Base-by-base conservation (phyloP, 805 yeast species). In the Priceomyces melissophilus region DNA sequence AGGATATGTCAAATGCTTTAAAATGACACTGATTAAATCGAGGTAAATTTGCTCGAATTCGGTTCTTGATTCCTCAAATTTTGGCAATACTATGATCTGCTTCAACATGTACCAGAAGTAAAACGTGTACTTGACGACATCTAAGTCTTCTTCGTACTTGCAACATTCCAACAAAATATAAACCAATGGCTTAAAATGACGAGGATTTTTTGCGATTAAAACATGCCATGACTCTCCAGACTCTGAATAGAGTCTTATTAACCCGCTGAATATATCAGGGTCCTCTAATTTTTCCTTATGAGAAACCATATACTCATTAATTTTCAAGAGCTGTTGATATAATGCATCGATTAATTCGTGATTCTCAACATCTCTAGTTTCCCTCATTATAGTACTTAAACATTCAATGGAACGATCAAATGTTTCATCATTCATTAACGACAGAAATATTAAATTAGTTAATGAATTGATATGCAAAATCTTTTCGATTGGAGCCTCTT, bases 151-250 rank as follows among this genome's bases (percentile, higher is more conserved):
- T 37, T 84, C 87, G 48, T 79, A 79, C 30, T 82, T 73, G 16
- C 95, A 74, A 46, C 90, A 77, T 46, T 81, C 79, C 33, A 88
- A 70, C 15, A 91, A 61, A 4, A 87, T 79, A 43, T 79, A 81
- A 13, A 90, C 90, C 53, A 93, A 65, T 1, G 85, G 84, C 47
- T 77, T 75, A 65, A 86, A 90, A 34, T 76, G 75, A 34, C 63
- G 63, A 0, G 97, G 93, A 39, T 75, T 68, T 51, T 79, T 79
- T 5, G 91, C 88, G 38, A 93, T 80, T 27, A 86, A 69, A 27
- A 86, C 85, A 61, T 88, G 93, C 99, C 99, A 93, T 1, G 95
- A 77, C 63, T 89, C 97, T 42, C 96, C 96, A 2, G 97, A 95
- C 52, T 89, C 95, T 5, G 89, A 86, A 58, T 85, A 87, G 32